Evolutionary conservation across 148 eudicot genomes (phyloP), one percentile per base, ranked within the genome.

Genomic region (Spergularia bocconei): DNA sequence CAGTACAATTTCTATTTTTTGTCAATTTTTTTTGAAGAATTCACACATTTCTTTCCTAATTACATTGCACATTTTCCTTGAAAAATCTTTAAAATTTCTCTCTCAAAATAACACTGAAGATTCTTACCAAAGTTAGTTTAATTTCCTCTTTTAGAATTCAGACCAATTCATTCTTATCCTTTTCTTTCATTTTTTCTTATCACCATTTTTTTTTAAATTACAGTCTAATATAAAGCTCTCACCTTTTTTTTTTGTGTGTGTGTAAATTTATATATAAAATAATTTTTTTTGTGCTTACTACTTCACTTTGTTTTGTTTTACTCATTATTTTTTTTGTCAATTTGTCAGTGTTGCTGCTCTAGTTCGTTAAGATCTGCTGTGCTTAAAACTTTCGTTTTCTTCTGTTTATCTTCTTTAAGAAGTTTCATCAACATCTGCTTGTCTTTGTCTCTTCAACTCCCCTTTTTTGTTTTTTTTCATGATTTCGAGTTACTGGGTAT

Each of bases 331-430:
- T 15, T 39, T 11, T 50, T 60, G 16, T 13, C 63, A 53, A 61
- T 47, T 57, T 63, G 44, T 19, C 58, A 59, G 25, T 29, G 10
- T 16, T 38, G 39, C 75, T 71, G 10, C 75, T 75, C n/a, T 51
- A 51, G 79, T 80, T 76, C 25, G 72, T 76, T 76, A 80, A 80
- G 83, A 80, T 76, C 79, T 80, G 33, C 79, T 76, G 47, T 44
- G 48, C 48, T 65, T 20, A 16, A 58, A 51, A n/a, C 13, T 80
- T 81, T 76, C 76, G 76, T 75, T 76, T 64, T 81, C 21, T 76
- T 75, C 70, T 72, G 29, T 70, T 75, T 69, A 52, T 58, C 66
- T 39, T 67, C 21, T 75, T 33, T 60, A 20, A 11, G 12, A 36
- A 4, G 66, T 75, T 47, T 44, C 57, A 71, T 72, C 81, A 55